Conservation (phyloP, 345 rosid genomes). For the Eucalyptus curtisii region DNA sequence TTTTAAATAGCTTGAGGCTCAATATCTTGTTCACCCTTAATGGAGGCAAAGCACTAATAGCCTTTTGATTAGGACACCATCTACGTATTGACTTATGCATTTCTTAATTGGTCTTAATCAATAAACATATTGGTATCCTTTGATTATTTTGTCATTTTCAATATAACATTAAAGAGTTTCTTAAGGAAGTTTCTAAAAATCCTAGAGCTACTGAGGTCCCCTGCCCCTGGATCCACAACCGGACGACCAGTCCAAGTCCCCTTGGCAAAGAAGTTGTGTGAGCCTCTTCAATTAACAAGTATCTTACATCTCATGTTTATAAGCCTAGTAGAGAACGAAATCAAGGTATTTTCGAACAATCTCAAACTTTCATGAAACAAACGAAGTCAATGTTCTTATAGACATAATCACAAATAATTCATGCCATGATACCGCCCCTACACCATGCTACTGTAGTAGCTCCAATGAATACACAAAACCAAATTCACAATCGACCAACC, state of each 20-base stretch:
- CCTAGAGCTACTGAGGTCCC: not conserved
- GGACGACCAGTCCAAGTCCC: not conserved
- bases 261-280: not conserved
- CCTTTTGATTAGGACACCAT: not conserved
- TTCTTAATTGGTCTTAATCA: not conserved
- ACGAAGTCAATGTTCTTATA: not conserved
- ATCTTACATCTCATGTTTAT: not conserved
- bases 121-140: not conserved
- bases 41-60: not conserved
- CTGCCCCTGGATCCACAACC: not conserved
- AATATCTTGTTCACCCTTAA: not conserved
- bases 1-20: not conserved
- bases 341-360: not conserved
- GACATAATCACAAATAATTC: not conserved
- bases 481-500: not conserved
- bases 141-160: not conserved
- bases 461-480: not conserved
- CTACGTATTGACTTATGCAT: not conserved
- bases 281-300: not conserved
- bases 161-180: not conserved
- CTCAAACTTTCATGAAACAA: not conserved
- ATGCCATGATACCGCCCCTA: not conserved
- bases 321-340: not conserved
- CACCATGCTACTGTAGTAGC: not conserved
- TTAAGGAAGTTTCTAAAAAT: not conserved